Conservation (phyloP, 2,329 filamentous ascomycete species). For the Colletotrichum scovillei region DNA sequence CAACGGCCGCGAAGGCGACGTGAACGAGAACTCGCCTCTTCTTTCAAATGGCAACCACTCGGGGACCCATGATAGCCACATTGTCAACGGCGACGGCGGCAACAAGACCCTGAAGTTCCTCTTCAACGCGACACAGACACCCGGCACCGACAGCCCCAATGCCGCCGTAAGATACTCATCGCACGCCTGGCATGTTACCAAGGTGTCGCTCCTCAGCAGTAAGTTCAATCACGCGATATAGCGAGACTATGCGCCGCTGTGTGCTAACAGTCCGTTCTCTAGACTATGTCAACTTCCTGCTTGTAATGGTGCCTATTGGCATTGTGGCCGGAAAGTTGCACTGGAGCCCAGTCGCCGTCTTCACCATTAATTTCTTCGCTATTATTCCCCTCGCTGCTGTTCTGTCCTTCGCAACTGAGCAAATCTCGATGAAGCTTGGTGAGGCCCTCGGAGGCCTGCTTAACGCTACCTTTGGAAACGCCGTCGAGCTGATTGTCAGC, state of each 20-base stretch:
- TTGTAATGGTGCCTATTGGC: constrained; percentile 80
- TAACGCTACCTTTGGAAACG: constrained; percentile 84
- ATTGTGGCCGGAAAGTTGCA: constrained; percentile 72
- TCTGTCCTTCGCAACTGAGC: constrained; percentile 82
- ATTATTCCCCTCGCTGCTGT: constrained; percentile 81
- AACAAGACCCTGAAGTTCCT: constrained; percentile 55
- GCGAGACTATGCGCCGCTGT: not conserved
- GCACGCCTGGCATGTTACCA: constrained; percentile 65
- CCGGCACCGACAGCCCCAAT: constrained; percentile 62
- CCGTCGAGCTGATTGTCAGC: constrained; percentile 86
- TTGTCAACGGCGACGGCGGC: constrained; percentile 36
- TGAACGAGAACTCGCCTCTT: constrained; percentile 56
- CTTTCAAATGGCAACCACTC: constrained; percentile 48
- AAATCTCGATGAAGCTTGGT: constrained; percentile 78
- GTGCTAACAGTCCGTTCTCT: constrained; percentile 10
- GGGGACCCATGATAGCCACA: constrained; percentile 34
- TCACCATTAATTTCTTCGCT: constrained; percentile 83
- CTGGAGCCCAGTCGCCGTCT: constrained; percentile 76
- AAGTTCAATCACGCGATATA: constrained; percentile 44
- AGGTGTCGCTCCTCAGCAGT: constrained; percentile 70
- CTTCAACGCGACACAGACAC: constrained; percentile 61
- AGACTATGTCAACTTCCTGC: constrained; percentile 76
- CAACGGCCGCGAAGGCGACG: constrained; percentile 34
- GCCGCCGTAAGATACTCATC: constrained; percentile 57
- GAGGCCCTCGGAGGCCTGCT: constrained; percentile 79